These are phyloP conservation scores for Globomyces sp. DNA, from an alignment of 371 early-diverging fungal species.

Conservation along the genomic window DNA sequence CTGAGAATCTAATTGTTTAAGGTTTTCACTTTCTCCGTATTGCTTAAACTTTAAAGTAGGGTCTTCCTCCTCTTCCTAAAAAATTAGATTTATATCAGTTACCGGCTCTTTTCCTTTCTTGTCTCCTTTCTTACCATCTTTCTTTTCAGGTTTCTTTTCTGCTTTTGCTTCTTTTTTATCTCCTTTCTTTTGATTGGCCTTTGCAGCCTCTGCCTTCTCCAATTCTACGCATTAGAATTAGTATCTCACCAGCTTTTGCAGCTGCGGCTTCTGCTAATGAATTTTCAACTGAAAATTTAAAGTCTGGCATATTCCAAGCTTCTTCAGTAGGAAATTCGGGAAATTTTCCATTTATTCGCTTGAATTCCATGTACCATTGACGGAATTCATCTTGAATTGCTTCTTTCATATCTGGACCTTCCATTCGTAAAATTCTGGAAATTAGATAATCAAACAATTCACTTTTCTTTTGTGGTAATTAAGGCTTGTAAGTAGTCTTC, in stretches of 20 bases:
- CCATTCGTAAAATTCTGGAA: conserved; percentile 56
- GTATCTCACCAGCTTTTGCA: conserved; percentile 27
- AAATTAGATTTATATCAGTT: too few species aligned
- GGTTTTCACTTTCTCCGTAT: conserved; percentile 43
- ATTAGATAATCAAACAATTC: too few species aligned
- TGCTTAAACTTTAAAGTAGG: conserved; percentile 36
- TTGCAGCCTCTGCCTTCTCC: conserved; percentile 26
- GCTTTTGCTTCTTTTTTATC: conserved; percentile 21
- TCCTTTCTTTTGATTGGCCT: conserved; percentile 28
- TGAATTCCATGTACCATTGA: conserved; percentile 62
- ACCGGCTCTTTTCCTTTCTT: conserved; percentile 5
- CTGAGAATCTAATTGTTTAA: conserved; percentile 36
- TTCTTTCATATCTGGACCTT: conserved; percentile 61
- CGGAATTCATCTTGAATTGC: conserved; percentile 56
- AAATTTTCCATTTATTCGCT: conserved; percentile 47
- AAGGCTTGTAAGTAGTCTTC: conserved; percentile 59
- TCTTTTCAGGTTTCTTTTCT: conserved; percentile 29
- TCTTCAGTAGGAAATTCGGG: conserved; percentile 56
- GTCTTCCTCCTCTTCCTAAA: conserved; percentile 38
- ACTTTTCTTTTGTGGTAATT: conserved; percentile 48
- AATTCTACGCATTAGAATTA: conserved; percentile 22
- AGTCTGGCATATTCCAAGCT: conserved; percentile 50
- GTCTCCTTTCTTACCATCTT: conserved; percentile 34
- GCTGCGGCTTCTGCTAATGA: conserved; percentile 29
- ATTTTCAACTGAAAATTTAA: conserved; percentile 36